Evolutionary conservation across 1,284 basidiomycete genomes (phyloP).

Genomic region (Chalciporus sp.): DNA sequence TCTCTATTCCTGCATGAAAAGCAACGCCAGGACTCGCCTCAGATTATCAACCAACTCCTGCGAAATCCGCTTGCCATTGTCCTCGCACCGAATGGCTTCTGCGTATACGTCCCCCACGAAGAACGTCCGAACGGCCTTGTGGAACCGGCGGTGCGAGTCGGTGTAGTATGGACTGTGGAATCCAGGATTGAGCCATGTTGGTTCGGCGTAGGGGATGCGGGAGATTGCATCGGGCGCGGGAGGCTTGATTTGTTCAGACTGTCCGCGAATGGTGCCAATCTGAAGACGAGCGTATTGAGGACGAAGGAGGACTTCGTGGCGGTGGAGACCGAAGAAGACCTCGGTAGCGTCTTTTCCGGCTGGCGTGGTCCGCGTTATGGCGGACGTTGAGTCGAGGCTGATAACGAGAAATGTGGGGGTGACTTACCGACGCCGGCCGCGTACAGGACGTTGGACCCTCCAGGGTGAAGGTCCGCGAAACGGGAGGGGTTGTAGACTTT

Average conservation of each 20-base stretch:
- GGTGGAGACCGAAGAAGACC: conserved; percentile 89
- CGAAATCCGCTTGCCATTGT: conserved; percentile 76
- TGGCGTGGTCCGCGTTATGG: conserved; percentile 14
- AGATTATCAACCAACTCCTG: conserved; percentile 77
- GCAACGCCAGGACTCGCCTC: conserved; percentile 46
- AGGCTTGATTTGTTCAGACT: conserved; percentile 62
- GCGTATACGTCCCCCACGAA: conserved; percentile 65
- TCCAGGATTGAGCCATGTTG: conserved; percentile 83
- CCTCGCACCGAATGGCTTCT: conserved; percentile 72
- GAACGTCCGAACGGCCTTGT: conserved; percentile 64
- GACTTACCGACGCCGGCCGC: conserved; percentile 41
- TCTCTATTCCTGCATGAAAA: not conserved
- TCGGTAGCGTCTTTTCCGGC: conserved; percentile 86
- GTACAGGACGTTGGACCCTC: conserved; percentile 60
- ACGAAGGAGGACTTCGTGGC: conserved; percentile 82
- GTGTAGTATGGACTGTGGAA: conserved; percentile 87
- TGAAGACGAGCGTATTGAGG: conserved; percentile 83
- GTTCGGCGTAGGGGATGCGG: conserved; percentile 86
- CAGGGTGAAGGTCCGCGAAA: conserved; percentile 69
- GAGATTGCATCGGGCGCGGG: conserved; percentile 69
- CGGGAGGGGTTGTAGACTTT: conserved; percentile 68
- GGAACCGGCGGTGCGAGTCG: conserved; percentile 69
- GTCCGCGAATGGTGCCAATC: conserved; percentile 77
- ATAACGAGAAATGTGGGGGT: not conserved
- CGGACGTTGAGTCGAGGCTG: not conserved